phyloP scores from a whole-genome alignment of 345 rosid genomes.

The Salix exigua region DNA sequence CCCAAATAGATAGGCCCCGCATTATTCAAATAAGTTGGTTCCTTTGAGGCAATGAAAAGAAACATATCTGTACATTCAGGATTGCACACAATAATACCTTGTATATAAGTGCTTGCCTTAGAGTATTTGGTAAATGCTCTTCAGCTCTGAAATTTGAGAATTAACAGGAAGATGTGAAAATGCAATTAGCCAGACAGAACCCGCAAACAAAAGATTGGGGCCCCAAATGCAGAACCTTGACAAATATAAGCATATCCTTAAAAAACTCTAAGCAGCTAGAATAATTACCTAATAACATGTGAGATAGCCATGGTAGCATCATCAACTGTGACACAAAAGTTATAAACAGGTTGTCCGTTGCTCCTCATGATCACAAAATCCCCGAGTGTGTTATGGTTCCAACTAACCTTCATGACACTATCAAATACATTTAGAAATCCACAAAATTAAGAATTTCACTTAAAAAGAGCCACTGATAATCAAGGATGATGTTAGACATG shows the following conservation, averaged over 20 bases:
- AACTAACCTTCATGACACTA: conserved; percentile 82
- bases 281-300: conserved; percentile 81
- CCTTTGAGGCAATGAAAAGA: conserved; percentile 4
- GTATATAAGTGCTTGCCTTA: conserved; percentile 89
- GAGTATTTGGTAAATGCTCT: conserved; percentile 89
- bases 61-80: not conserved
- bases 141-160: conserved; percentile 61
- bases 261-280: conserved; percentile 6
- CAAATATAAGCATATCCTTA: not conserved
- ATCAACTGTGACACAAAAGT: conserved; percentile 46
- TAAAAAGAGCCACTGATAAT: not conserved
- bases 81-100: conserved; percentile 43
- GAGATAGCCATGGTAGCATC: conserved; percentile 28
- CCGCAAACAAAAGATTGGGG: not conserved
- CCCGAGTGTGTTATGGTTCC: conserved; percentile 92
- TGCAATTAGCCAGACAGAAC: not conserved
- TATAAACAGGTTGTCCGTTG: conserved; percentile 94
- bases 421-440: conserved; percentile 42
- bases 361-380: conserved; percentile 92
- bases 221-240: not conserved
- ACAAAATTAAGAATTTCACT: not conserved
- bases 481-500: not conserved
- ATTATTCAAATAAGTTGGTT: conserved; percentile 9
- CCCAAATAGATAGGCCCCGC: conserved; percentile 1
- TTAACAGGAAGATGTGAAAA: conserved; percentile 10